Evolutionary conservation across 148 eudicot species (phyloP).

Genomic region (Pouteria glomerata): DNA sequence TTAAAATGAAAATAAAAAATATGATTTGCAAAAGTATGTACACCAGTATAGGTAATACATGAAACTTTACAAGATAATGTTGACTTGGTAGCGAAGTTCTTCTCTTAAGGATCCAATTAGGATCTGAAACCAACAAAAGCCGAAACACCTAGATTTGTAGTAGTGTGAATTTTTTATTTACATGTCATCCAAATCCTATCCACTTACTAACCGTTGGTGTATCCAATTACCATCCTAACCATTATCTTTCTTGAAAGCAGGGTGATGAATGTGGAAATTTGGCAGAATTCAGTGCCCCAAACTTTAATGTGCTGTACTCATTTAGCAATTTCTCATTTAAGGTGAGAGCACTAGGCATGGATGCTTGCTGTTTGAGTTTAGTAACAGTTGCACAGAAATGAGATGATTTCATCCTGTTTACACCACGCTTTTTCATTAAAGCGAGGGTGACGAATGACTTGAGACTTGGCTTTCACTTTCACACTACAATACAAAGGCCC

Average conservation of each 20-base stretch:
- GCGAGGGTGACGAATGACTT: not conserved
- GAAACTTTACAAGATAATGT: not conserved
- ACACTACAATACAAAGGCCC: not conserved
- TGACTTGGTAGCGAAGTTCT: not conserved
- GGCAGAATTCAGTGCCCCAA: slow-evolving; percentile 68
- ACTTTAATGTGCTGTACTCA: slow-evolving; percentile 59
- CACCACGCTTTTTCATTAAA: not conserved
- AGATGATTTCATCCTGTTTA: slow-evolving; percentile 1
- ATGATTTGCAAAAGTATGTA: not conserved
- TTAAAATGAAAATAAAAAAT: not conserved
- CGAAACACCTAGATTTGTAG: not conserved
- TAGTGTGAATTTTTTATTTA: not conserved
- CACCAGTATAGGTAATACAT: not conserved
- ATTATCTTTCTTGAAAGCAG: slow-evolving; percentile 34
- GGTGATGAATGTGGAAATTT: slow-evolving; percentile 83
- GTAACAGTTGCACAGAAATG: not conserved
- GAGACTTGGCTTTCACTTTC: not conserved
- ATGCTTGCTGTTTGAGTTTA: not conserved
- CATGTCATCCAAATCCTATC: not conserved
- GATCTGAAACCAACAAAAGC: not conserved
- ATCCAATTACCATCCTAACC: slow-evolving; percentile 8
- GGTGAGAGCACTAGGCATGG: slow-evolving; percentile 38
- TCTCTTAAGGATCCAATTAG: not conserved
- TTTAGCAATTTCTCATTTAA: slow-evolving; percentile 98
- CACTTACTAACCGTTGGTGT: not conserved